Evolutionary conservation across 1,284 basidiomycete genomes (phyloP), one percentile per base, ranked within the genome.

Genomic region (Ganoderma meredithae): DNA sequence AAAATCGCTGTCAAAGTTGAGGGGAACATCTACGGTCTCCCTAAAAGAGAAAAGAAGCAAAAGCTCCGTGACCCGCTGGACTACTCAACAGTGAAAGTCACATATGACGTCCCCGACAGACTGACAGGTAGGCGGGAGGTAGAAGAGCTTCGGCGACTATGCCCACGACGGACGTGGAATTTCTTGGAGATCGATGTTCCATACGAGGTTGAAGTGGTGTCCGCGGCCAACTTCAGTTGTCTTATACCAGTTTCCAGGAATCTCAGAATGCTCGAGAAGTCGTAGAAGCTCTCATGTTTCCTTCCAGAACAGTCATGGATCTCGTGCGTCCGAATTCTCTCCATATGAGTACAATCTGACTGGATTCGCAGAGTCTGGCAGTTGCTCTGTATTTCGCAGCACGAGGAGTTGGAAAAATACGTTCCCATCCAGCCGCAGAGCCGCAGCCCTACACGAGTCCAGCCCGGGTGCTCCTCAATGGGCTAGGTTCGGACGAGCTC

Each of bases 361-460:
- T 8, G 60, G 12, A 33, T 12, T 7, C n/a, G 19, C 74, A 97
- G 94, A 97, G 95, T 77, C 89, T 99, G 17, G 95, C 94, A 0
- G 86, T 95, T 64, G 97, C 98, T 0, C 83, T 99, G 6, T 98
- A 93, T 79, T 99, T 99, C 77, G 97, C 97, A 3, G 92, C 96
- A 1, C 85, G 91, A 47, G 96, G 94, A 0, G 74, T 81, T 44
- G 96, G 96, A 0, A 80, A 83, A 56, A 73, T 94, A 0, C 81
- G 85, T 33, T 71, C 72, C 2, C 68, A 74, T 5, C 74, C 78
- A 7, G 79, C 79, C 10, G 80, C 79, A 2, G 78, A 81, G 12
- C 77, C 83, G 2, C 68, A 76, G 58, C 80, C 83, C 8, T 97
- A 98, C 78, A 84, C 81, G 0, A 95, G 93, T 67, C 79, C 84